Percentiles rank a stretch among this genome's conserved stretches.
Conservation (phyloP, 495 filamentous ascomycete species). For the Penicillium lividum region DNA sequence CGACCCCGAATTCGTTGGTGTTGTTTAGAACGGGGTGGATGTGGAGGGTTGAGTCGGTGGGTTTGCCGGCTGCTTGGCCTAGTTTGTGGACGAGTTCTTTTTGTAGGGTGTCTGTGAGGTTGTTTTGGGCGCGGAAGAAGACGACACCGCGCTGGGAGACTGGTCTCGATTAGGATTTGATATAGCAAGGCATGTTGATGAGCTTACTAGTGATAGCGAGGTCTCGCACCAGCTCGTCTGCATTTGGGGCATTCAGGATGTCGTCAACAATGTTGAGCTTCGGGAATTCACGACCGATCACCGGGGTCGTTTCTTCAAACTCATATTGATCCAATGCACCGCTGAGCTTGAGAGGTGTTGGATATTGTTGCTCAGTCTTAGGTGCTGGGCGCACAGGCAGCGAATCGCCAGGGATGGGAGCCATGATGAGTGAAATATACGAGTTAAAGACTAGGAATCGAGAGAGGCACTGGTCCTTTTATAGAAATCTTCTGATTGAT, state of each 20-base stretch:
- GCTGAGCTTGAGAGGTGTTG: slow-evolving; percentile 37
- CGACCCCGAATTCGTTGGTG: slow-evolving; percentile 41
- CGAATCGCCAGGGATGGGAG: slow-evolving; percentile 10
- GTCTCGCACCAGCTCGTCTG: slow-evolving; percentile 24
- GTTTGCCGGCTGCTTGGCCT: slow-evolving; percentile 62
- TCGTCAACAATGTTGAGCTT: slow-evolving; percentile 26
- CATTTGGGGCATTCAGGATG: slow-evolving; percentile 20
- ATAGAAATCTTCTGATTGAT: not conserved
- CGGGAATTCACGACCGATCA: slow-evolving; percentile 27
- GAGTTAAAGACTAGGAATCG: not conserved
- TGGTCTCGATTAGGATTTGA: slow-evolving; percentile 22
- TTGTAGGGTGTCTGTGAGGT: slow-evolving; percentile 58
- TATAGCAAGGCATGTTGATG: not conserved
- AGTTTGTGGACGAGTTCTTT: slow-evolving; percentile 63
- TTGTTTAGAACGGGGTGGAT: slow-evolving; percentile 61
- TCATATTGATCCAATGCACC: slow-evolving; percentile 56
- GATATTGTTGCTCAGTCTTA: slow-evolving; percentile 13
- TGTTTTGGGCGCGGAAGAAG: slow-evolving; percentile 68
- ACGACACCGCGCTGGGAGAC: slow-evolving; percentile 73
- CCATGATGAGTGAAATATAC: slow-evolving; percentile 10
- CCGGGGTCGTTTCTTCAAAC: slow-evolving; percentile 27
- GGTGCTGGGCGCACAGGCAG: slow-evolving; percentile 14
- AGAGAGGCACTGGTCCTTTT: not conserved
- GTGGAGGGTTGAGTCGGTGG: slow-evolving; percentile 58
- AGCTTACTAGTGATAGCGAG: slow-evolving; percentile 25